Evolutionary conservation across 139 green algal species (phyloP).

Genomic region (Medakamo hakoo): DNA sequence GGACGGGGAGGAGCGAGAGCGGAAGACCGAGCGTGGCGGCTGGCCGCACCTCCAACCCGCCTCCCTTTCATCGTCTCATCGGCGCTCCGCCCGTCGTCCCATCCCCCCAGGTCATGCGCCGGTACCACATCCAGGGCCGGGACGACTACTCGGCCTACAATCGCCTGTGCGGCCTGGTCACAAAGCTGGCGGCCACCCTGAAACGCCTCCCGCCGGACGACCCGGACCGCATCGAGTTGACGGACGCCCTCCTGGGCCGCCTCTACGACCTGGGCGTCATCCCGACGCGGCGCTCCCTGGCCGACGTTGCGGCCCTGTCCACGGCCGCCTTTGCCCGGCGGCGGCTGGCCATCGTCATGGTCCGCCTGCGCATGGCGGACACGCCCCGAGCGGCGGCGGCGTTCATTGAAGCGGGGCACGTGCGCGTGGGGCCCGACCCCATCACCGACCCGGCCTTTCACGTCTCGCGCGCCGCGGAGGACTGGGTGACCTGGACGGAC

Average conservation of each 20-base stretch:
- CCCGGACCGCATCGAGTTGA: constrained; percentile 73
- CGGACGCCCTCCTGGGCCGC: constrained; percentile 82
- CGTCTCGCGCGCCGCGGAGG: constrained; percentile 83
- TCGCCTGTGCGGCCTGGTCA: constrained; percentile 68
- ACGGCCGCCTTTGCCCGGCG: constrained; percentile 81
- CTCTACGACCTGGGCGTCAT: constrained; percentile 87
- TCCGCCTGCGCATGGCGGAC: constrained; percentile 83
- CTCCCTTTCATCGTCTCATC: too few relatives aligned
- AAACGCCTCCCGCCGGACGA: constrained; percentile 73
- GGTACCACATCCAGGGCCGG: constrained; percentile 90
- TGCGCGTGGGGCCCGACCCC: constrained; percentile 84
- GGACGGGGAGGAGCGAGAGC: not conserved
- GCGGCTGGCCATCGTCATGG: constrained; percentile 83
- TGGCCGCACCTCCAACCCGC: too few relatives aligned
- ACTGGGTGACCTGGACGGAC: constrained; percentile 98
- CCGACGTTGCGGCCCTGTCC: constrained; percentile 79
- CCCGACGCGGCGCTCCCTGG: constrained; percentile 78
- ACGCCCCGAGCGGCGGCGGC: constrained; percentile 76
- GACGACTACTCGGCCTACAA: constrained; percentile 98
- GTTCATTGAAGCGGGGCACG: constrained; percentile 93
- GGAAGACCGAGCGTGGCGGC: too few relatives aligned
- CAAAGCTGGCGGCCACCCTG: constrained; percentile 12
- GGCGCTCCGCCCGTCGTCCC: not conserved
- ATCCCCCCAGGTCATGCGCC: constrained; percentile 70
- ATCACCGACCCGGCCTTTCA: constrained; percentile 80